Base-by-base conservation (phyloP, 2,329 filamentous ascomycete genomes). In the Drechslerella stenobrocha region DNA sequence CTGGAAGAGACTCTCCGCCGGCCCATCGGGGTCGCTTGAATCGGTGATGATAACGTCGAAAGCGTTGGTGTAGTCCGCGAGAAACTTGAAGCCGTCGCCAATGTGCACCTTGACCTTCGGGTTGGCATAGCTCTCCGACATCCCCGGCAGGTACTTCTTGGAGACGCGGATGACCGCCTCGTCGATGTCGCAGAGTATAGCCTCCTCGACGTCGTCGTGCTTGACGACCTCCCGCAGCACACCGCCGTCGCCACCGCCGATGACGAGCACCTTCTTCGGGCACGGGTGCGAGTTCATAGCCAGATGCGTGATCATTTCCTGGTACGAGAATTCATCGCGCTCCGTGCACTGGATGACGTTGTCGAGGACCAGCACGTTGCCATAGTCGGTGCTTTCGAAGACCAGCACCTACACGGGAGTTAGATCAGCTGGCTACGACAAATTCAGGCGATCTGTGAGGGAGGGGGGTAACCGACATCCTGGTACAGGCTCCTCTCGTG, bases 41-140 rank as follows among this genome's bases (percentile, higher is more conserved):
- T 98, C 93, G 75, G 93, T 98, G 81, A 98, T 97, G 82, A 98
- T 98, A 76, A 98, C 91, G 77, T 98, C 93, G 77, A 98, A 98
- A 76, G 87, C 84, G 82, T 96, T 91, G 86, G 96, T 92, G 83
- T 90, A 91, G 78, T 96, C 88, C 77, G 88, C 85, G 72, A 98
- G 84, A 83, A 96, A 98, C 83, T 97, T 93, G 86, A 98, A 98
- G 76, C 93, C 93, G 76, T 98, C 93, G 75, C 91, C 93, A 71
- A 98, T 83, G 80, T 96, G 90, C 73, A 89, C 87, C 80, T 87
- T 91, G 77, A 90, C 87, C 79, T 95, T 95, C 77, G 91, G 89
- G 84, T 97, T 90, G 74, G 90, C 82, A 82, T 95, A 96, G 75
- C 92, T 90, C 72, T 88, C 86, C 73, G 90, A 84, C 93, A 98